Conservation (phyloP, 164 flowering plant species). For the Nymphaea thermarum region DNA sequence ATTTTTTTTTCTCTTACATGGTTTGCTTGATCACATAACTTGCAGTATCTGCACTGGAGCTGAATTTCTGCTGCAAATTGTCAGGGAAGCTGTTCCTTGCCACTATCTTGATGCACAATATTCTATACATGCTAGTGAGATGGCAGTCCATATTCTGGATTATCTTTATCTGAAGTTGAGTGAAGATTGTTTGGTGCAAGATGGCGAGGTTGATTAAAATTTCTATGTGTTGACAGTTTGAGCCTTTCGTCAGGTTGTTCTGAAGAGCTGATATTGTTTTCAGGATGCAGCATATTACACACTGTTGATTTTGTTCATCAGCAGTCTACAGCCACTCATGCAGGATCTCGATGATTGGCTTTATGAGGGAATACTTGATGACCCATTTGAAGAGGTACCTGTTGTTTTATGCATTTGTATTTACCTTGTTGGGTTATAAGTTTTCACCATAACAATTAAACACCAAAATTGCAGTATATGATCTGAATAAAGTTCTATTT, state of each 20-base stretch:
- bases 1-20: background rate
- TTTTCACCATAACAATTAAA: no score
- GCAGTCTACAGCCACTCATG: constrained; percentile 69
- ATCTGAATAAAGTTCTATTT: no score
- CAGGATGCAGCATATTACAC: constrained; percentile 84
- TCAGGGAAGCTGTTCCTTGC: constrained; percentile 57
- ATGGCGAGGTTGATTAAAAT: constrained; percentile 69
- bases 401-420: background rate
- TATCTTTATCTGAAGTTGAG: constrained; percentile 63
- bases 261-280: no score
- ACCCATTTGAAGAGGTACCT: constrained; percentile 86
- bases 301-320: constrained; percentile 59
- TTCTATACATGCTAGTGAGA: constrained; percentile 51
- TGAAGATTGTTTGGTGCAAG: constrained; percentile 81
- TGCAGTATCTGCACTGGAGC: constrained; percentile 84
- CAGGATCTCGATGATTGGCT: constrained; percentile 94
- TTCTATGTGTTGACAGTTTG: no score
- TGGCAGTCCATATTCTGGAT: constrained; percentile 72
- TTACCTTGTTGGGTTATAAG: background rate
- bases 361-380: constrained; percentile 88
- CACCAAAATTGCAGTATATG: no score
- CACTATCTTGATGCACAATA: constrained; percentile 29
- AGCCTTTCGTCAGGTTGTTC: no score
- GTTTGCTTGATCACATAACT: background rate
- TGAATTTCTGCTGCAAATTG: constrained; percentile 63